phyloP scores from a whole-genome alignment of 116 monocot genomes.

The Trichopus zeylanicus region DNA sequence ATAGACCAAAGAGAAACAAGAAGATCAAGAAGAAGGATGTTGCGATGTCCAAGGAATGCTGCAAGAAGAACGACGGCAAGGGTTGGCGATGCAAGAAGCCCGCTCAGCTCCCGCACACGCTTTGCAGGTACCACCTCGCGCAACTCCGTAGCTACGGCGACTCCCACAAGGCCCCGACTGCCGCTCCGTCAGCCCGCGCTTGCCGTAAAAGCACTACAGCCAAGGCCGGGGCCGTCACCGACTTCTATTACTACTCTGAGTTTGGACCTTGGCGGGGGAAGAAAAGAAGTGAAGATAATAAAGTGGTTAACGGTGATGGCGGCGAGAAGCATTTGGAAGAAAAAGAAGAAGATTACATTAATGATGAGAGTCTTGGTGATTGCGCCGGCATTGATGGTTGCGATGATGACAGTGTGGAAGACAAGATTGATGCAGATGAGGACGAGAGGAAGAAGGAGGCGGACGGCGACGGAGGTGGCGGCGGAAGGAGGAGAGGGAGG shows the following conservation, averaged over 20 bases:
- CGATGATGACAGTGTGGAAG: background rate
- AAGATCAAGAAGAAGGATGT: too few species aligned
- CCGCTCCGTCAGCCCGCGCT: too few species aligned
- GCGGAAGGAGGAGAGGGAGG: conserved; percentile 25
- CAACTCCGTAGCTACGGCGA: conserved; percentile 33
- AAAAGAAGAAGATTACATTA: background rate
- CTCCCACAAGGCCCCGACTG: background rate
- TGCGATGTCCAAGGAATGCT: too few species aligned
- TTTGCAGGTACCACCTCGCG: conserved; percentile 38
- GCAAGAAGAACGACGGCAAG: conserved; percentile 39
- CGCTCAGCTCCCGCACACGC: conserved; percentile 21
- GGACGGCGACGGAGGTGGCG: background rate
- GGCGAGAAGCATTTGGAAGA: too few species aligned
- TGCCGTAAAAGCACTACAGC: too few species aligned
- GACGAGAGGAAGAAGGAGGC: conserved; percentile 4
- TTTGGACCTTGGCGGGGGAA: conserved; percentile 27
- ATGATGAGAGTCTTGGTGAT: background rate
- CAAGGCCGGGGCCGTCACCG: background rate
- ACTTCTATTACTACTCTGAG: conserved; percentile 24
- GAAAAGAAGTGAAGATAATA: conserved; percentile 3
- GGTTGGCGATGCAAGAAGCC: conserved; percentile 42
- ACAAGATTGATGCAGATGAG: conserved; percentile 1
- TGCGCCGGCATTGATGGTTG: conserved; percentile 1
- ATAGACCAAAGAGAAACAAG: too few species aligned
- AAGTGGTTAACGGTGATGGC: background rate